Evolutionary conservation across 352 stramenopile genomes (phyloP).

Genomic region (Discostella stelligera): DNA sequence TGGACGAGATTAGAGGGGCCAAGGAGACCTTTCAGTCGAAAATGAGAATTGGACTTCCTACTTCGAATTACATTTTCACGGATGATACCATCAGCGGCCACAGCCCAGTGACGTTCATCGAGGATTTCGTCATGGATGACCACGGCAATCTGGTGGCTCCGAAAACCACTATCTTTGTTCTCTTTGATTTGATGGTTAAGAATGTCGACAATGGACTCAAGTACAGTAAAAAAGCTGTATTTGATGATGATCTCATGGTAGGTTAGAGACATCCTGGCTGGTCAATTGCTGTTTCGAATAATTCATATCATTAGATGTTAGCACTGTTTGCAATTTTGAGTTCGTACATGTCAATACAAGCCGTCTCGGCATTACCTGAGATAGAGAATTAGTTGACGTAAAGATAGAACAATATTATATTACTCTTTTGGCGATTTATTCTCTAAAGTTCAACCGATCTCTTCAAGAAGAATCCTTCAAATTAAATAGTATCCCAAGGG

Average conservation of each 20-base stretch:
- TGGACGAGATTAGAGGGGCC: not conserved
- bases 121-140: not conserved
- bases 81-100: constrained; percentile 2
- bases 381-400: too few species aligned
- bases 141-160: constrained; percentile 1
- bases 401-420: too few species aligned
- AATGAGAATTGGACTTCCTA: constrained; percentile 9
- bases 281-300: too few species aligned
- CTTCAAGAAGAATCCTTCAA: not conserved
- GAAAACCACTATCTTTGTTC: constrained; percentile 8
- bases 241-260: constrained; percentile 3
- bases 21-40: not conserved
- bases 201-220: constrained; percentile 6
- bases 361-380: too few species aligned
- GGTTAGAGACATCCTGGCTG: not conserved
- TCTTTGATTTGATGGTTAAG: constrained; percentile 15
- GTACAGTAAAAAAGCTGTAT: constrained; percentile 7
- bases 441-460: not conserved
- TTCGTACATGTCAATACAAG: too few species aligned
- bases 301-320: too few species aligned
- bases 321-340: too few species aligned
- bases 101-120: constrained; percentile 3
- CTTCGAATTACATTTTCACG: constrained; percentile 4
- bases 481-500: too few species aligned
- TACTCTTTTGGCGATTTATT: too few species aligned